phyloP scores from a whole-genome alignment of 306 rosid species.

The Rosa rugosa region DNA sequence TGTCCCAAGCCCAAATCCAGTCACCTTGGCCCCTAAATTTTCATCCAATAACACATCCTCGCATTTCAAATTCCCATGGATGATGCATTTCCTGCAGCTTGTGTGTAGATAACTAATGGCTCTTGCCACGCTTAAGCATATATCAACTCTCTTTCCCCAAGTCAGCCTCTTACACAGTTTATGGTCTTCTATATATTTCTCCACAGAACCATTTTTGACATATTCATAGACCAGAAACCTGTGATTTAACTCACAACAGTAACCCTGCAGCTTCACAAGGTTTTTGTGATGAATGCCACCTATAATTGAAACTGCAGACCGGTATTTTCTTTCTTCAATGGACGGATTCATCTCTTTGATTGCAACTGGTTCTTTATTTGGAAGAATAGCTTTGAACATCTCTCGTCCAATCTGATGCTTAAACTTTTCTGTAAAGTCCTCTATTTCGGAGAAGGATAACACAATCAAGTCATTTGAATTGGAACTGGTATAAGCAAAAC shows the following conservation, averaged over 20 bases:
- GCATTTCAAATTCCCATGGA: slow-evolving; percentile 70
- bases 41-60: slow-evolving; percentile 67
- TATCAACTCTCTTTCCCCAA: slow-evolving; percentile 67
- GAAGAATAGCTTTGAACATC: slow-evolving; percentile 61
- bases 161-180: slow-evolving; percentile 60
- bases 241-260: slow-evolving; percentile 64
- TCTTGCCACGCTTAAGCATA: slow-evolving; percentile 66
- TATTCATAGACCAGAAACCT: slow-evolving; percentile 60
- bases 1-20: slow-evolving; percentile 62
- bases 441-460: slow-evolving; percentile 60
- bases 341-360: slow-evolving; percentile 51
- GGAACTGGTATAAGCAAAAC: slow-evolving; percentile 33
- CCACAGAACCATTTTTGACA: slow-evolving; percentile 58
- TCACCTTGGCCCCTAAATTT: slow-evolving; percentile 54
- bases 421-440: slow-evolving; percentile 55
- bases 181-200: slow-evolving; percentile 45
- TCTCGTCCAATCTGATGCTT: slow-evolving; percentile 54
- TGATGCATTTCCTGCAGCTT: slow-evolving; percentile 70
- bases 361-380: slow-evolving; percentile 41
- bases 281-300: slow-evolving; percentile 76
- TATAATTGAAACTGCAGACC: slow-evolving; percentile 49
- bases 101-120: slow-evolving; percentile 72
- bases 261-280: slow-evolving; percentile 76
- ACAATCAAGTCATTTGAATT: slow-evolving; percentile 52
- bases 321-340: slow-evolving; percentile 67